Evolutionary conservation across 139 green algal species (phyloP).

Genomic region (Ettlia oleoabundans): DNA sequence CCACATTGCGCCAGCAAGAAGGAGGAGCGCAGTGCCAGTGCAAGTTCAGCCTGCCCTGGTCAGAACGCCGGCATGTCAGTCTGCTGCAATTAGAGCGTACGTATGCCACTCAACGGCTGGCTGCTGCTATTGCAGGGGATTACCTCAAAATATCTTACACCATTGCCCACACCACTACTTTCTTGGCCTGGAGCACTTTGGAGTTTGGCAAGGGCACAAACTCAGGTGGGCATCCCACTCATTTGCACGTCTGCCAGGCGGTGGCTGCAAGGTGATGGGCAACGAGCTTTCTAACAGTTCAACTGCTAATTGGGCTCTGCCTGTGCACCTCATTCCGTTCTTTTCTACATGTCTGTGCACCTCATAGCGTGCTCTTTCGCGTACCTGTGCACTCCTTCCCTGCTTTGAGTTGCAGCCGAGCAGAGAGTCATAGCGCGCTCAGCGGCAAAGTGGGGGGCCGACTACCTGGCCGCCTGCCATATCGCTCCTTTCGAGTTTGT

Average conservation of each 20-base stretch:
- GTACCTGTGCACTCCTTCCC: not conserved
- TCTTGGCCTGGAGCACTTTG: not conserved
- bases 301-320: not conserved
- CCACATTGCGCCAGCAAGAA: no score
- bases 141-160: not conserved
- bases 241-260: no score
- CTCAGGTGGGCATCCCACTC: not conserved
- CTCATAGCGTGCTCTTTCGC: not conserved
- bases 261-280: no score
- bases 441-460: not conserved
- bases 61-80: no score
- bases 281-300: not conserved
- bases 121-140: no score
- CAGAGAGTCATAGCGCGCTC: not conserved
- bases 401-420: not conserved
- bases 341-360: no score
- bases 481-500: constrained; percentile 2
- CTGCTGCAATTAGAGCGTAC: no score
- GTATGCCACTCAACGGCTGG: no score
- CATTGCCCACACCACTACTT: not conserved
- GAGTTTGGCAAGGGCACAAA: not conserved
- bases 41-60: no score
- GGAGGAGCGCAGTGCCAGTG: no score
- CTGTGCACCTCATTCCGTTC: no score
- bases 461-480: constrained; percentile 33